Percentiles rank a stretch among this genome's conserved stretches.
phyloP scores from a whole-genome alignment of 2,329 filamentous ascomycete genomes.

The Tolypocladium cylindrosporum region DNA sequence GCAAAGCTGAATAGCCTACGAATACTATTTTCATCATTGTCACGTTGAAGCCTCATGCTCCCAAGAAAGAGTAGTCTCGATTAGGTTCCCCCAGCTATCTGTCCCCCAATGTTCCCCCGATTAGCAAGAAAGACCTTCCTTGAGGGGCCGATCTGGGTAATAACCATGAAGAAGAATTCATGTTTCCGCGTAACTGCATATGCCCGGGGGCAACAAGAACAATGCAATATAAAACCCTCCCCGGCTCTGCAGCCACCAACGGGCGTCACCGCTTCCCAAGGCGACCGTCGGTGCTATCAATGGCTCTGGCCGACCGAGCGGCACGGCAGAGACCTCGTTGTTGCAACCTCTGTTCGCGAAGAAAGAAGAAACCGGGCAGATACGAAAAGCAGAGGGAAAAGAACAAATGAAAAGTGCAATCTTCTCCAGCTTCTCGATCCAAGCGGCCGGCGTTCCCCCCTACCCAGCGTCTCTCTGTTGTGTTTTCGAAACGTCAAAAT shows the following conservation, averaged over 20 bases:
- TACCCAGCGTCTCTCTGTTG: neutral
- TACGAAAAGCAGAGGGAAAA: too few species aligned
- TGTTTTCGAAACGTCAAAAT: neutral
- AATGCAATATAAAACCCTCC: neutral
- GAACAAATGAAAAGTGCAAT: neutral
- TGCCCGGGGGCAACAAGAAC: neutral
- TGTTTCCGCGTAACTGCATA: neutral
- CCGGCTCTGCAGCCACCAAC: neutral
- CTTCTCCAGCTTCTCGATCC: neutral
- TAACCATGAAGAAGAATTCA: neutral
- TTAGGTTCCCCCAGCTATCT: neutral
- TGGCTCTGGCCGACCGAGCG: neutral
- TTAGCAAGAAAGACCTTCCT: neutral
- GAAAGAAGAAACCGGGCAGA: neutral
- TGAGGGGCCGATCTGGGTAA: neutral
- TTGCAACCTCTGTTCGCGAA: neutral
- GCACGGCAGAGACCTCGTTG: neutral
- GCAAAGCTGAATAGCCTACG: neutral
- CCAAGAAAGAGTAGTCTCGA: neutral
- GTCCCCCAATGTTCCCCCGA: neutral
- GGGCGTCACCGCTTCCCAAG: neutral
- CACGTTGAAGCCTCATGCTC: neutral
- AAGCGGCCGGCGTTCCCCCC: neutral
- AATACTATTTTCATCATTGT: neutral
- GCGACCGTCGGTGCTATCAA: neutral